Conservation (phyloP, 129 eudicot genomes). For the Helianthus tuberosus region DNA sequence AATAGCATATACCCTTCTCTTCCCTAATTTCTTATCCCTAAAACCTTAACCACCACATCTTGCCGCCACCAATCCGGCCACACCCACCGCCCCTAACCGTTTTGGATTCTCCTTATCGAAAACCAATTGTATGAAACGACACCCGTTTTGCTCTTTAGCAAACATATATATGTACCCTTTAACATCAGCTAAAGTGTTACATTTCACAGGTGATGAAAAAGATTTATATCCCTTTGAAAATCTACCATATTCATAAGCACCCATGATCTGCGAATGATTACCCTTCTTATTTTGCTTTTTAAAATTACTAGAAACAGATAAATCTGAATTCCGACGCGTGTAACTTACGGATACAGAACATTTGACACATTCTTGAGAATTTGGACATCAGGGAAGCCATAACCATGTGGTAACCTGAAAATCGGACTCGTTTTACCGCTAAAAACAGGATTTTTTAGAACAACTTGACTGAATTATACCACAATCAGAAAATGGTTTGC, state of each 20-base stretch:
- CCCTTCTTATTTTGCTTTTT: constrained; percentile 34
- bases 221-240: constrained; percentile 23
- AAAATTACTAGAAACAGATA: constrained; percentile 30
- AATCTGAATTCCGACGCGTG: constrained; percentile 41
- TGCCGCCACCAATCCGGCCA: too few species aligned
- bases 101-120: constrained; percentile 53
- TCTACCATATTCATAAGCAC: constrained; percentile 35
- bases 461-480: constrained; percentile 13
- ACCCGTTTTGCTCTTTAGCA: constrained; percentile 80
- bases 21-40: too few species aligned
- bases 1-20: too few species aligned
- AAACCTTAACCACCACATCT: too few species aligned
- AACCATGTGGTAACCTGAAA: too few species aligned
- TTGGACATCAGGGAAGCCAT: constrained; percentile 19
- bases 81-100: too few species aligned
- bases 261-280: constrained; percentile 20
- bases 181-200: constrained; percentile 43
- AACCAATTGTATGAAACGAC: constrained; percentile 60
- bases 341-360: constrained; percentile 23
- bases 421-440: constrained; percentile 38
- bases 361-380: constrained; percentile 24
- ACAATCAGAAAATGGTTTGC: constrained; percentile 35
- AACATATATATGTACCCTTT: constrained; percentile 51
- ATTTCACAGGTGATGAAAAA: constrained; percentile 21
- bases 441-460: constrained; percentile 34